Base-by-base conservation (phyloP, 1,139 yeast species). In the Candida frijolesensis region DNA sequence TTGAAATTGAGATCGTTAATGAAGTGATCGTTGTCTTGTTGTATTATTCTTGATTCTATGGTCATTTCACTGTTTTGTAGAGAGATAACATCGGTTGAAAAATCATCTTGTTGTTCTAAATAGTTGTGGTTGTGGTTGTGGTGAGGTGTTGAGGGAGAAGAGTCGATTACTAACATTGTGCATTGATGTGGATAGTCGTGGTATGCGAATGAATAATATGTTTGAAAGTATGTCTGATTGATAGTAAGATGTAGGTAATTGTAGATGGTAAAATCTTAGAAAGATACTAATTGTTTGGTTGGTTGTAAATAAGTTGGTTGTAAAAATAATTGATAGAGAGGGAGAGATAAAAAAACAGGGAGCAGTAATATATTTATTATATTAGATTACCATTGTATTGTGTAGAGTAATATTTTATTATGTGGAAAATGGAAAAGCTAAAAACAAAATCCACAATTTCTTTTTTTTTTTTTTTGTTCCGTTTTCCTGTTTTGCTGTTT, bases 1-100 rank as follows among this genome's bases (percentile, higher is more conserved):
- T 22, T 22, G 44, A n/a, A 32, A 22, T 33, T 40, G 52, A 9
- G 33, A 34, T 12, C 18, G 40, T 34, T 40, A 33, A 12, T 14
- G 29, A 3, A n/a, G 42, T 43, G 9, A 33, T 34, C 15, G 29
- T 14, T 42, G 42, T 34, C 35, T 40, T 43, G 46, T 10, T 34
- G 46, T 25, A 25, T 25, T n/a, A 18, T 10, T 35, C 25, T 40
- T 12, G 35, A 35, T 46, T 51, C 48, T 32, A 46, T 51, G 12
- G 78, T 73, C 78, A 73, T 71, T 48, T 73, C 79, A 55, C 74
- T 68, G 55, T 72, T 71, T 58, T 64, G 75, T 42, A 74, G 63
- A 22, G 74, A 68, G 15, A 74, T 67, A 47, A 78, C 73, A 48
- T 72, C 77, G 25, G 77, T 60, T 29, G 71, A 69, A 60, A 70